Conservation (phyloP, 257 asterid genomes). For the Gardenia jasminoides region DNA sequence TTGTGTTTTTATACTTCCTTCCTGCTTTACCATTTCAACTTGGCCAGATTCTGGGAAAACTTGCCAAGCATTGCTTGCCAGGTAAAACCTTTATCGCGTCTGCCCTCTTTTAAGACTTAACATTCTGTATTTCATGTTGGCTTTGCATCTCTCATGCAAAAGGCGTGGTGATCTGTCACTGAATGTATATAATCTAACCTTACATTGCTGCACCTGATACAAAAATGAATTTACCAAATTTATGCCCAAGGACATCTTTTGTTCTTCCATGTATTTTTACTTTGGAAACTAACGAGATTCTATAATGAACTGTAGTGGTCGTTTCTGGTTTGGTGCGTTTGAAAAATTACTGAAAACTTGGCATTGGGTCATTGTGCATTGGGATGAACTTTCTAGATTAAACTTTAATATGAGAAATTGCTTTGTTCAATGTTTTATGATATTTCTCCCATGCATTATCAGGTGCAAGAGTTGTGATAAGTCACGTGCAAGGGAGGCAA, state of each 20-base stretch:
- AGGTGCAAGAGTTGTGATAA: slow-evolving; percentile 86
- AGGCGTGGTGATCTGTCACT: not conserved
- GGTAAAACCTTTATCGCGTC: slow-evolving; percentile 41
- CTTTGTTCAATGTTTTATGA: not conserved
- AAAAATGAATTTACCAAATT: not conserved
- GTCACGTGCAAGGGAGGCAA: slow-evolving; percentile 75
- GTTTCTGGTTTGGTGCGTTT: not conserved
- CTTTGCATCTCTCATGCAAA: not conserved
- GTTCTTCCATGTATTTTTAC: not conserved
- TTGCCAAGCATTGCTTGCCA: slow-evolving; percentile 62
- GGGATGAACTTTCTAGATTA: not conserved
- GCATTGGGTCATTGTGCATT: no score
- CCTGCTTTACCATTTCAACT: slow-evolving; percentile 70
- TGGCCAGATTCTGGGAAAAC: slow-evolving; percentile 55
- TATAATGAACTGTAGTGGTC: not conserved
- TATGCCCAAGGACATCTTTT: not conserved
- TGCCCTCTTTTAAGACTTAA: not conserved
- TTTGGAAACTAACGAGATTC: not conserved
- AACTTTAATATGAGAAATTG: not conserved
- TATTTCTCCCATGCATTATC: not conserved
- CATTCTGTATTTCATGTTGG: not conserved
- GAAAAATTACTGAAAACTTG: not conserved
- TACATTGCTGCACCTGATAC: not conserved
- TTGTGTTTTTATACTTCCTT: slow-evolving; percentile 70
- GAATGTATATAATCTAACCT: not conserved